A percentile compares a stretch with the other conserved stretches of the same genome.
Evolutionary conservation across 169 alveolate genomes (phyloP).

Genomic region (Plasmodium reichenowi): DNA sequence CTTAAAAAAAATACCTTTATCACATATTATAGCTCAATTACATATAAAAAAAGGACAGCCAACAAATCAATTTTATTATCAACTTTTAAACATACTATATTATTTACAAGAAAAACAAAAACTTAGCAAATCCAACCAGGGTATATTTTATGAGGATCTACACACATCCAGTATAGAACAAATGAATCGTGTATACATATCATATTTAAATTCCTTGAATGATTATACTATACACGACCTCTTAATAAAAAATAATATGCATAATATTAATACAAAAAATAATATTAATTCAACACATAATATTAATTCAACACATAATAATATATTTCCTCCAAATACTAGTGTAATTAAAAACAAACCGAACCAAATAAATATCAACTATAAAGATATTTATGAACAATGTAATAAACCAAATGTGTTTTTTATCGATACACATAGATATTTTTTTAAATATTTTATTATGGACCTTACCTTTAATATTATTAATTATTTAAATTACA

Average conservation of each 20-base stretch:
- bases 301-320: too few relatives aligned
- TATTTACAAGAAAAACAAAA: conserved; percentile 8
- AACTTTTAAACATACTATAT: conserved; percentile 16
- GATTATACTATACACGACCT: conserved; percentile 21
- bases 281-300: too few relatives aligned
- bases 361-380: background rate
- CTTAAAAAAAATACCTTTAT: conserved; percentile 23
- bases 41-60: conserved; percentile 3
- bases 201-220: conserved; percentile 32
- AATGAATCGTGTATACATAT: conserved; percentile 16
- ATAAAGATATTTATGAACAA: background rate
- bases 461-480: conserved; percentile 58
- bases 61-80: background rate
- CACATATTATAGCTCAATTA: too few relatives aligned
- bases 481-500: conserved; percentile 14
- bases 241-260: background rate
- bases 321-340: too few relatives aligned
- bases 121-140: conserved; percentile 3
- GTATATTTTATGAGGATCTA: conserved; percentile 19
- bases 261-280: background rate
- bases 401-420: background rate
- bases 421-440: too few relatives aligned
- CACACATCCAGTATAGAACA: conserved; percentile 4
- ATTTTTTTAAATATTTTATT: conserved; percentile 29
- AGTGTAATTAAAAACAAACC: background rate